A percentile compares a stretch with the other conserved stretches of the same genome.
These are phyloP conservation scores for Rhynchospora tenuis DNA, from an alignment of 176 grass and related monocot species.

Conservation along the genomic window DNA sequence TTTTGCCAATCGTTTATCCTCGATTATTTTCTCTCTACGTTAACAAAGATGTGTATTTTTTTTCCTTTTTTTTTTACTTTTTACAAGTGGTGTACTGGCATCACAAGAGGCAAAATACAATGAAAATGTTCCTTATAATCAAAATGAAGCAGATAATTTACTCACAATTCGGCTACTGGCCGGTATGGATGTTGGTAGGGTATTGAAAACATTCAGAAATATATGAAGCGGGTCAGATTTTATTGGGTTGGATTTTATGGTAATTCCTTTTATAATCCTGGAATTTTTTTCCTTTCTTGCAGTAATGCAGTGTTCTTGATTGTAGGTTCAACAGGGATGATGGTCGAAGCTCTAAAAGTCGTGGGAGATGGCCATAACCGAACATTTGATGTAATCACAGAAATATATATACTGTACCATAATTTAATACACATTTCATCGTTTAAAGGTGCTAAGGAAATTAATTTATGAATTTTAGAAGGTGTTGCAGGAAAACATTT, in stretches of 20 bases:
- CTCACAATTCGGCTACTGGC: no score
- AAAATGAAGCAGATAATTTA: no score
- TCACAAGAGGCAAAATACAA: no score
- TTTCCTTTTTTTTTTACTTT: no score
- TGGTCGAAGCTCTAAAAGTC: slow-evolving; percentile 86
- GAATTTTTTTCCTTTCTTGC: background rate
- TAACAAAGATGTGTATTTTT: no score
- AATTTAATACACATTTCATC: background rate
- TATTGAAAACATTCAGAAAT: no score
- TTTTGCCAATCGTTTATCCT: no score
- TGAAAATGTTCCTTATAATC: no score
- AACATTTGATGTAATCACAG: slow-evolving; percentile 40
- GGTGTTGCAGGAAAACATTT: slow-evolving; percentile 33
- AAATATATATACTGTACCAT: background rate
- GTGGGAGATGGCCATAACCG: slow-evolving; percentile 50
- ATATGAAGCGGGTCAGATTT: background rate
- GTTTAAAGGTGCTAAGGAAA: background rate
- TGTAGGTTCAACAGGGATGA: slow-evolving; percentile 76
- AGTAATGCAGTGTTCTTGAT: slow-evolving; percentile 57
- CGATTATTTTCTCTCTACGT: no score
- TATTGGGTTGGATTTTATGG: background rate
- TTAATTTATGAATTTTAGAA: slow-evolving; percentile 36
- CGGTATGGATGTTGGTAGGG: no score
- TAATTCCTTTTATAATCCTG: background rate
- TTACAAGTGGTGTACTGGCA: no score